Conservation (phyloP, 768 basidiomycete genomes). For the Cystobasidiopsis lactophilus region DNA sequence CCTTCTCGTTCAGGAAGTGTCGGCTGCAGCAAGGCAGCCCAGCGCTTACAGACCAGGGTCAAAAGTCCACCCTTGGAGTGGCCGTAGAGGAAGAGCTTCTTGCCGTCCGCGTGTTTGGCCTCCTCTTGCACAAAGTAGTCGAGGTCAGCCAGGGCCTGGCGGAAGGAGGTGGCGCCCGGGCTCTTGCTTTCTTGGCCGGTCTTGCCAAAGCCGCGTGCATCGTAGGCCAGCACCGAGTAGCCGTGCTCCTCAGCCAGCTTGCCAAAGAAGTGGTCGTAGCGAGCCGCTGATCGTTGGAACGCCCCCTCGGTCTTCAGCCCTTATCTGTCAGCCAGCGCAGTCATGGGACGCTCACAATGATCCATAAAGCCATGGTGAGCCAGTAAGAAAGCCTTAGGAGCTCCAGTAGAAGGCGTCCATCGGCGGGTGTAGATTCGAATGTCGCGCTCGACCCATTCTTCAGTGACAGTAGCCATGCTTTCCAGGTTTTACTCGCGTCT, state of each 20-base stretch:
- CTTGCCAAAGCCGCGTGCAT: slow-evolving; percentile 19
- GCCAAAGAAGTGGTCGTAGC: slow-evolving; percentile 17
- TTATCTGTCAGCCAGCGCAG: no score
- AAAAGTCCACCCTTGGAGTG: slow-evolving; percentile 3
- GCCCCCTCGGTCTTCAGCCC: no score
- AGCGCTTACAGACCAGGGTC: background rate
- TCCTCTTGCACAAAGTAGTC: slow-evolving; percentile 14
- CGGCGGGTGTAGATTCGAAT: no score
- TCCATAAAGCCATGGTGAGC: no score
- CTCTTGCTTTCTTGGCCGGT: slow-evolving; percentile 11
- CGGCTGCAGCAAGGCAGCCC: background rate
- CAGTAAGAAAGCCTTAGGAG: no score
- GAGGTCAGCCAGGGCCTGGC: slow-evolving; percentile 14
- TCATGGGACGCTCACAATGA: no score
- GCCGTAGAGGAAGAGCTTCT: slow-evolving; percentile 14
- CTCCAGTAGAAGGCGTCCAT: no score
- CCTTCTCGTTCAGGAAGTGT: no score
- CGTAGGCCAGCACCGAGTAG: slow-evolving; percentile 16
- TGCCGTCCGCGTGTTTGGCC: background rate
- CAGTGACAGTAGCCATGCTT: no score
- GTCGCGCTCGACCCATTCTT: no score
- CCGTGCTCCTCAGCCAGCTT: slow-evolving; percentile 12
- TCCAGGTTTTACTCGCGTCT: no score
- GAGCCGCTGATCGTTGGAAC: no score
- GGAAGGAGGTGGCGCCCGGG: slow-evolving; percentile 12